Evolutionary conservation across 208 protist genomes (phyloP).

Genomic region (Acanthamoeba castellanii): DNA sequence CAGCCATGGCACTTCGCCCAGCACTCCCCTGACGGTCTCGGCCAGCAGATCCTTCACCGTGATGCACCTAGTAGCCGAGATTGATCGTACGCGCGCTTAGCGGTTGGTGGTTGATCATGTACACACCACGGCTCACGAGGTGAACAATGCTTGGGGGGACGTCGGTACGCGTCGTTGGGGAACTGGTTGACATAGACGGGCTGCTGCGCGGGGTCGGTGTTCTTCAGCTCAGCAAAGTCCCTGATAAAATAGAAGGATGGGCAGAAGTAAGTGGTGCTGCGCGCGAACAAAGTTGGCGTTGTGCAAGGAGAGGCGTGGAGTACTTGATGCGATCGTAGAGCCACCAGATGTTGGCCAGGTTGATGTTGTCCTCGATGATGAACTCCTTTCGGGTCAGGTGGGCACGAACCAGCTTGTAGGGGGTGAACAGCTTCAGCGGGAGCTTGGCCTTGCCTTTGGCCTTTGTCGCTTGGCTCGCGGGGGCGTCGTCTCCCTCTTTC

Average conservation of each 20-base stretch:
- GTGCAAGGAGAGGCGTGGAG: neutral
- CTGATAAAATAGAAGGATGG: neutral
- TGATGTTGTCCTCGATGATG: slow-evolving; percentile 57
- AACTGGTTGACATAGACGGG: slow-evolving; percentile 60
- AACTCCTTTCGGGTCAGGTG: slow-evolving; percentile 53
- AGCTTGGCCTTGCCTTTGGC: neutral
- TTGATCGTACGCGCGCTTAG: neutral
- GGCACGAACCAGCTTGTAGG: neutral
- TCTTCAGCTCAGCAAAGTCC: slow-evolving; percentile 12
- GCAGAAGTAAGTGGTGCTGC: neutral
- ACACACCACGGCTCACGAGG: neutral
- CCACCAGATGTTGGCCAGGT: slow-evolving; percentile 39
- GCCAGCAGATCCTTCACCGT: slow-evolving; percentile 68
- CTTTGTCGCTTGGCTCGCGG: neutral
- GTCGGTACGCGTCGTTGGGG: slow-evolving; percentile 35
- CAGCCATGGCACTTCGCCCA: slow-evolving; percentile 45
- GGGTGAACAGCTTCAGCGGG: slow-evolving; percentile 31
- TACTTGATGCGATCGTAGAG: slow-evolving; percentile 54
- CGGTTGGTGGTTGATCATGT: neutral
- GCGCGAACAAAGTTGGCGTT: neutral
- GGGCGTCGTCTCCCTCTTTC: neutral
- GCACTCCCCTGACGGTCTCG: slow-evolving; percentile 9
- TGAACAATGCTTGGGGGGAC: neutral
- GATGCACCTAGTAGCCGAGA: neutral
- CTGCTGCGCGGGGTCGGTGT: neutral